Evolutionary conservation across 2,329 filamentous ascomycete species (phyloP), one percentile per base, ranked within the genome.

Genomic region (Fusarium guadeloupense): DNA sequence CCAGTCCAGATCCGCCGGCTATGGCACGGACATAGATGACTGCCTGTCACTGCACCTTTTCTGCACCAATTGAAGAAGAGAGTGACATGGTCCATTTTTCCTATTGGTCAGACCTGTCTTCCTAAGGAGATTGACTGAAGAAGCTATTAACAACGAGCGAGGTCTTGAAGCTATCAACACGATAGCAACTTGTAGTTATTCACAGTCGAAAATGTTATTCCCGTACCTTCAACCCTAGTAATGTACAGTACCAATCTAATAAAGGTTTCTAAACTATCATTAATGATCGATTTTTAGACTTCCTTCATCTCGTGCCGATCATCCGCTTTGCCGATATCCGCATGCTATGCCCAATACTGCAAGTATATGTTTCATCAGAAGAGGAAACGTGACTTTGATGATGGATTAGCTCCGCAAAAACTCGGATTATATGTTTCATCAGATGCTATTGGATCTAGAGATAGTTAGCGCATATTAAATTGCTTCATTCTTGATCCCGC

Each of bases 11-110:
- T 47, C 40, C 42, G 23, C 60, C 65, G 67, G 67, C 34, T 64
- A 61, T 69, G 60, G 13, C 31, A 45, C 67, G 67, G 67, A 47
- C 50, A 68, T 69, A 60, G 53, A 39, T 26, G 21, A 43, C 43
- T 45, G 8, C 9, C 35, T 59, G 54, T 59, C 54, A 59, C 45
- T 59, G 20, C 14, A n/a, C 12, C 9, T 21, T 37, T 35, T 16
- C 9, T 31, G 17, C 31, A 26, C 35, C 25, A n/a, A 53, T 33
- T n/a, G 28, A 40, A 23, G 16, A 21, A 0, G 6, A 23, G 37
- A 62, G 57, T 64, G 62, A 59, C 58, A 58, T 55, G 34, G 37
- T 23, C 34, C 31, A 9, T 39, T 17, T 23, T 33, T 20, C 23
- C 25, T 8, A 65, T 66, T 60, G 62, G 58, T 20, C 30, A 30